Evolutionary conservation across 331 rosid genomes (phyloP).

Genomic region (Quercus phellos): DNA sequence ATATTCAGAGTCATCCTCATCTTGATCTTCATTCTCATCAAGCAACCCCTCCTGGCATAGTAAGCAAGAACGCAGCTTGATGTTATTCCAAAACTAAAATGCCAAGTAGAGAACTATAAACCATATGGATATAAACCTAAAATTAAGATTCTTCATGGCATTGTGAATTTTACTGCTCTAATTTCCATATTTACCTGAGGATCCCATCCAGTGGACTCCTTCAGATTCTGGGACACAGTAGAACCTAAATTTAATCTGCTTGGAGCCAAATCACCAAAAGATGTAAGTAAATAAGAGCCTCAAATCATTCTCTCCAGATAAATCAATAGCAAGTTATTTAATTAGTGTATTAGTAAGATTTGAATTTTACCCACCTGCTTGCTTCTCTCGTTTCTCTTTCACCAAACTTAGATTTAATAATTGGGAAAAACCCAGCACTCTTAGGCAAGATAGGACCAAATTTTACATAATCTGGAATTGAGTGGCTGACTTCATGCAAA

Average conservation of each 20-base stretch:
- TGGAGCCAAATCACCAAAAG: slow-evolving; percentile 24
- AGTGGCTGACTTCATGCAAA: slow-evolving; percentile 76
- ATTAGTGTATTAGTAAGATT: not conserved
- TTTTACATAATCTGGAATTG: slow-evolving; percentile 81
- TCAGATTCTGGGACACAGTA: slow-evolving; percentile 26
- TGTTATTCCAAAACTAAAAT: not conserved
- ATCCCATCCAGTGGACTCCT: slow-evolving; percentile 38
- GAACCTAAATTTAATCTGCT: slow-evolving; percentile 39
- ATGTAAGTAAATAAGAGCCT: slow-evolving; percentile 1
- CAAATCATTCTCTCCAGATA: slow-evolving; percentile 9
- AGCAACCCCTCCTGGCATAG: slow-evolving; percentile 48
- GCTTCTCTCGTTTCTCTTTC: slow-evolving; percentile 45
- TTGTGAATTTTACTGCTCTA: not conserved
- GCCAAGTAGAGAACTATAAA: not conserved
- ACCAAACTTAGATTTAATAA: slow-evolving; percentile 39
- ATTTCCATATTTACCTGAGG: slow-evolving; percentile 40
- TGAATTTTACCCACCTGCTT: slow-evolving; percentile 42
- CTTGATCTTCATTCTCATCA: slow-evolving; percentile 67
- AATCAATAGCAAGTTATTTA: not conserved
- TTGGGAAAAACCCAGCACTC: slow-evolving; percentile 74
- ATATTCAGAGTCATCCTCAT: slow-evolving; percentile 51
- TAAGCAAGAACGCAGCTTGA: slow-evolving; percentile 21
- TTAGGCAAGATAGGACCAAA: slow-evolving; percentile 94
- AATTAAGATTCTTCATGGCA: not conserved
- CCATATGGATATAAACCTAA: not conserved